Evolutionary conservation across 306 rosid species (phyloP).

Genomic region (Vigna radiata): DNA sequence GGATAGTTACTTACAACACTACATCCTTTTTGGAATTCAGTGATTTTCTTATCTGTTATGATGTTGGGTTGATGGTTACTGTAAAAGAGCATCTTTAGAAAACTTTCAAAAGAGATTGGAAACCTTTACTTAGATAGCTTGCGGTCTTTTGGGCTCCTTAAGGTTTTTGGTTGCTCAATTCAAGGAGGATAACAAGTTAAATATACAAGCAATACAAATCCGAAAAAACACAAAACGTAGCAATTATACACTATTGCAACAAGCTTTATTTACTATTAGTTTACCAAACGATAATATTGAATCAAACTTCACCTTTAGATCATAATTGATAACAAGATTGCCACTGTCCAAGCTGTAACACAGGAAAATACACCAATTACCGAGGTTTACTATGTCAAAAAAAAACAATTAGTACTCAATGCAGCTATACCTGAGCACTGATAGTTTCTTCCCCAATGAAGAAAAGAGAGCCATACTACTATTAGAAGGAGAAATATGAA

Average conservation of each 20-base stretch:
- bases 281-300: conserved; percentile 34
- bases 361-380: conserved; percentile 41
- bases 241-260: conserved; percentile 5
- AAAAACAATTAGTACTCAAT: conserved; percentile 21
- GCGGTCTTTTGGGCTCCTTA: conserved; percentile 7
- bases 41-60: not conserved
- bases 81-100: too few species aligned
- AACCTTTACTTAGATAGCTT: not conserved
- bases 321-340: conserved; percentile 66
- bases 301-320: conserved; percentile 70
- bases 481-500: conserved; percentile 67
- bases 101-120: not conserved
- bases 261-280: conserved; percentile 24
- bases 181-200: conserved; percentile 16
- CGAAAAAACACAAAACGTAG: conserved; percentile 10
- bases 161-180: conserved; percentile 32
- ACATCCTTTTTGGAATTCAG: conserved; percentile 21
- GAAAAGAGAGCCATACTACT: conserved; percentile 69
- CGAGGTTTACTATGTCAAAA: conserved; percentile 19
- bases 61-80: conserved; percentile 2
- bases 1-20: conserved; percentile 20
- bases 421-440: conserved; percentile 74
- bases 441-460: conserved; percentile 75
- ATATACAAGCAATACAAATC: not conserved
- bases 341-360: conserved; percentile 77